phyloP scores from a whole-genome alignment of 2,329 filamentous ascomycete genomes.

The Cladosporium sp. region DNA sequence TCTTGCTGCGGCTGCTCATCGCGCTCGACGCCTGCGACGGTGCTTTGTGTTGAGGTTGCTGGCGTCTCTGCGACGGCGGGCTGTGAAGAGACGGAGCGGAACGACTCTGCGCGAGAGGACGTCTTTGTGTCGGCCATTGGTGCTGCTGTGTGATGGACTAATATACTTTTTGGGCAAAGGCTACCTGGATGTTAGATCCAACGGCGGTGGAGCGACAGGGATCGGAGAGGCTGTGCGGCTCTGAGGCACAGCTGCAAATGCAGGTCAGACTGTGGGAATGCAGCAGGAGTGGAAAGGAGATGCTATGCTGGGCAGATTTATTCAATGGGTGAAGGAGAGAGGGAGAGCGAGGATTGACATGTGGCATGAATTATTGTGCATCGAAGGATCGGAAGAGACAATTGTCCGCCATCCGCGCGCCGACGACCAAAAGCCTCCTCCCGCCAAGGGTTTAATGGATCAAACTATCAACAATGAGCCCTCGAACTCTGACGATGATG shows the following conservation, averaged over 20 bases:
- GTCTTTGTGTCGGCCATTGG: slow-evolving; percentile 11
- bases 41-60: slow-evolving; percentile 26
- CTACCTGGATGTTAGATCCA: slow-evolving; percentile 3
- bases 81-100: slow-evolving; percentile 25
- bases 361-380: neutral
- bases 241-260: slow-evolving; percentile 2
- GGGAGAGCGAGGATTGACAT: neutral
- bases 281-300: neutral
- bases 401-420: neutral
- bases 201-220: neutral
- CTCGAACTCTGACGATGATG: slow-evolving; percentile 1
- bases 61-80: slow-evolving; percentile 27
- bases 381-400: neutral
- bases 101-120: slow-evolving; percentile 29
- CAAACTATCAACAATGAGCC: neutral
- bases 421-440: neutral
- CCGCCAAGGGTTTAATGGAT: neutral
- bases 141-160: neutral
- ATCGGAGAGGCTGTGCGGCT: neutral
- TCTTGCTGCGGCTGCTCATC: slow-evolving; percentile 23
- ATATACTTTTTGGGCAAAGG: slow-evolving; percentile 13
- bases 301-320: neutral
- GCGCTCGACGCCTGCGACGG: slow-evolving; percentile 22
- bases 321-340: neutral
- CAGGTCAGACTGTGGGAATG: neutral